A percentile compares a stretch with the other conserved stretches of the same genome.
Conservation (phyloP, 1,284 basidiomycete species). For the Stygiomarasmius scandens region DNA sequence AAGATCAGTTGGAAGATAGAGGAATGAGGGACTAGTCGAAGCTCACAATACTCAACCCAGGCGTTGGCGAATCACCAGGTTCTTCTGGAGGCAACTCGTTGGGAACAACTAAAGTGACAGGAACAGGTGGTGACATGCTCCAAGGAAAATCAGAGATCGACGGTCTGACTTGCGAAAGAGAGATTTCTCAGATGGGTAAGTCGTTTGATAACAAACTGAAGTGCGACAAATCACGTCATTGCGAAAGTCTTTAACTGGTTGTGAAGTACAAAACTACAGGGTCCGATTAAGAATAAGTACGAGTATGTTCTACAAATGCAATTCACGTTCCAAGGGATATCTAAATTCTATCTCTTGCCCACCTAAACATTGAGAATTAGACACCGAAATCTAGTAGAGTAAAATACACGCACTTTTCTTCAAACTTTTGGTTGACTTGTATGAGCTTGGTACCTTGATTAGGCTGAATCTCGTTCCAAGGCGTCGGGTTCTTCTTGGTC, state of each 20-base stretch:
- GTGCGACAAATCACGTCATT: not conserved
- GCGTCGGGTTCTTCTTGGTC: slow-evolving; percentile 79
- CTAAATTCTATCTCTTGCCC: slow-evolving; percentile 72
- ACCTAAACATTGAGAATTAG: slow-evolving; percentile 46
- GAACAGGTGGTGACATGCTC: slow-evolving; percentile 5
- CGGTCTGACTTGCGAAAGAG: not conserved
- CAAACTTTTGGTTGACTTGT: slow-evolving; percentile 70
- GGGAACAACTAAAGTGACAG: slow-evolving; percentile 27
- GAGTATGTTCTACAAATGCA: not conserved
- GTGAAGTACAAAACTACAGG: not conserved
- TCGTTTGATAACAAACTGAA: not conserved
- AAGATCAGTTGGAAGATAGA: not conserved
- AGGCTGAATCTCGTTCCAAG: slow-evolving; percentile 77
- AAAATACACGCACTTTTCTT: slow-evolving; percentile 57
- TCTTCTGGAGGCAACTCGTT: slow-evolving; percentile 43
- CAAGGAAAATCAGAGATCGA: slow-evolving; percentile 9
- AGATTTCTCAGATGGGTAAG: no score
- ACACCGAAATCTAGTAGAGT: not conserved
- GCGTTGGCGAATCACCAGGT: slow-evolving; percentile 51
- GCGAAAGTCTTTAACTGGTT: not conserved
- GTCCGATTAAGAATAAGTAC: not conserved
- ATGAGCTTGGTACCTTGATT: slow-evolving; percentile 73
- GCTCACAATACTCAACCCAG: slow-evolving; percentile 42
- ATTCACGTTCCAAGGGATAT: slow-evolving; percentile 11
- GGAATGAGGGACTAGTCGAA: not conserved